Percentiles rank a stretch among this genome's conserved stretches.
These are phyloP conservation scores for Linum usitatissimum DNA, from an alignment of 345 rosid species.

Conservation along the genomic window DNA sequence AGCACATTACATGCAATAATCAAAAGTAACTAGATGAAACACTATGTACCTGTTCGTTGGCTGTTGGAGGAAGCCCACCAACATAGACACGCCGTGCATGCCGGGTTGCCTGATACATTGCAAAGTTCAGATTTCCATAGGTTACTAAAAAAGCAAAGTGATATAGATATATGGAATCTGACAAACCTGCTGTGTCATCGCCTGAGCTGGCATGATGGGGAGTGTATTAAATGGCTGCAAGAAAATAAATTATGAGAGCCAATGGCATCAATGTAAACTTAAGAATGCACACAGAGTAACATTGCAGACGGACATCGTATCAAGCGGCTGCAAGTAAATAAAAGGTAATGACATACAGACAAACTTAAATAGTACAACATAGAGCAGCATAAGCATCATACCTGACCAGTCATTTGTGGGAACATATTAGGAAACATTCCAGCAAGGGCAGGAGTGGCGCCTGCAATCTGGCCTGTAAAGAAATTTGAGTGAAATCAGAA, in stretches of 20 bases:
- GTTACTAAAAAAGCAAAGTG: background rate
- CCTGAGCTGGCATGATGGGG: slow-evolving; percentile 35
- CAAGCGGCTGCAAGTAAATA: slow-evolving; percentile 41
- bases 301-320: background rate
- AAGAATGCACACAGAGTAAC: background rate
- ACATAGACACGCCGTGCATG: slow-evolving; percentile 39
- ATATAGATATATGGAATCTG: background rate
- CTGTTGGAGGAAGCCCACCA: slow-evolving; percentile 36
- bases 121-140: background rate
- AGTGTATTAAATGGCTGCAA: slow-evolving; percentile 24
- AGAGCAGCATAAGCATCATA: slow-evolving; percentile 14
- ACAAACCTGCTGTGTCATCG: slow-evolving; percentile 44
- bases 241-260: background rate
- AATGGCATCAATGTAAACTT: slow-evolving; percentile 12
- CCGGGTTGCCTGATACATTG: slow-evolving; percentile 28
- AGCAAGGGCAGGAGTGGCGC: slow-evolving; percentile 47
- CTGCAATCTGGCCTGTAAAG: slow-evolving; percentile 72
- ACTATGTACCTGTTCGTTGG: slow-evolving; percentile 30
- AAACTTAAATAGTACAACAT: background rate
- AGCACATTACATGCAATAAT: background rate
- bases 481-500: slow-evolving; percentile 17
- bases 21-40: background rate
- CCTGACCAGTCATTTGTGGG: slow-evolving; percentile 63
- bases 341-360: slow-evolving; percentile 14
- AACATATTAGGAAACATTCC: slow-evolving; percentile 90